These are phyloP conservation scores for Cladosporium cucumerinum DNA, from an alignment of 2,329 filamentous ascomycete species.

Conservation along the genomic window DNA sequence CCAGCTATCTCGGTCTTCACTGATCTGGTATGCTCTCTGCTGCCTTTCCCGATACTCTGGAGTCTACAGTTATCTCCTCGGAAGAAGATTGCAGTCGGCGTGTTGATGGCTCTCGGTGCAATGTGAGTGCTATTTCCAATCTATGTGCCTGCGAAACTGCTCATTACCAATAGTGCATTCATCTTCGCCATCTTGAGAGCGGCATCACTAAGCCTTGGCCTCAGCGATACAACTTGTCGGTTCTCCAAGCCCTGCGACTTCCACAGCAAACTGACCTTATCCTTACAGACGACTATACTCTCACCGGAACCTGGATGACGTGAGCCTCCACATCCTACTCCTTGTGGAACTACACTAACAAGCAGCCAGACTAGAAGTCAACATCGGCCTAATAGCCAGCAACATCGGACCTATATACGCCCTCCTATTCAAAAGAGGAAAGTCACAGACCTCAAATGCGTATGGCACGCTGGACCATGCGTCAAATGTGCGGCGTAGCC, in stretches of 20 bases:
- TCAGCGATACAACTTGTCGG: slow-evolving; percentile 24
- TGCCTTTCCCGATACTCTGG: slow-evolving; percentile 28
- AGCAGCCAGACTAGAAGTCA: slow-evolving; percentile 22
- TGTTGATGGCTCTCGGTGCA: slow-evolving; percentile 26
- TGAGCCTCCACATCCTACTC: background rate
- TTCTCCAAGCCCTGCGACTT: background rate
- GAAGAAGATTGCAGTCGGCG: slow-evolving; percentile 28
- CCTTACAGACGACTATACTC: slow-evolving; percentile 24
- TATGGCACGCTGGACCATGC: background rate
- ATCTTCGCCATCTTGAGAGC: slow-evolving; percentile 25
- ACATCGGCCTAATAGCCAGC: slow-evolving; percentile 31
- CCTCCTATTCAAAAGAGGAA: background rate
- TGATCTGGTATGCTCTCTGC: slow-evolving; percentile 26
- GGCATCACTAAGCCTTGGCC: slow-evolving; percentile 26
- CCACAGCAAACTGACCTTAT: background rate
- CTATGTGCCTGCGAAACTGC: background rate
- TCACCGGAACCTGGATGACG: slow-evolving; percentile 30
- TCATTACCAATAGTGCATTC: background rate
- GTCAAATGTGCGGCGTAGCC: background rate
- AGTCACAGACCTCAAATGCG: background rate
- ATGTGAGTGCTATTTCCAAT: background rate
- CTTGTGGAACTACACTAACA: background rate
- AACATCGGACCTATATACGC: slow-evolving; percentile 23
- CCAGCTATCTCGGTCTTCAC: slow-evolving; percentile 28
- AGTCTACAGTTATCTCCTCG: slow-evolving; percentile 24